phyloP scores from a whole-genome alignment of 306 rosid species.

The Sicyos edulis region DNA sequence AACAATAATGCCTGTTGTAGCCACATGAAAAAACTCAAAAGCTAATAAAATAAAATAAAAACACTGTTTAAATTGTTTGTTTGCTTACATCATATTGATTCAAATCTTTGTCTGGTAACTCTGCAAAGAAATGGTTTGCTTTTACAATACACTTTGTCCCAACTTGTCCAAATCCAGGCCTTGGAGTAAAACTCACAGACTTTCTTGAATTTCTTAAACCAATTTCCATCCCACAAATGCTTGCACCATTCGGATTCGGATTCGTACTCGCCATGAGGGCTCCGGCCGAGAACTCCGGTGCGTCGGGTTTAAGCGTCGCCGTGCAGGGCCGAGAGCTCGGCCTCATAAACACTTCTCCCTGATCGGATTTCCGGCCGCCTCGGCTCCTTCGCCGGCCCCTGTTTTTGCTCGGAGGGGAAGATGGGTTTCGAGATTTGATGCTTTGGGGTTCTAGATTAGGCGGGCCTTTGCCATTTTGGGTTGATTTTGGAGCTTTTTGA shows the following conservation, averaged over 20 bases:
- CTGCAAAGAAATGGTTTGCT: slow-evolving; percentile 97
- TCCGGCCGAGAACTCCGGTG: slow-evolving; percentile 20
- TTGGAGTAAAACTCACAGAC: slow-evolving; percentile 65
- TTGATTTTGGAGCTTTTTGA: slow-evolving; percentile 57
- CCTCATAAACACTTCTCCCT: slow-evolving; percentile 68
- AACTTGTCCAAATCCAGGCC: slow-evolving; percentile 90
- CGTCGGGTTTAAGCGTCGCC: slow-evolving; percentile 33
- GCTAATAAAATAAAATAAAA: neutral
- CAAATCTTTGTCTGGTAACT: slow-evolving; percentile 94
- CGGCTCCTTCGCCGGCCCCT: slow-evolving; percentile 78
- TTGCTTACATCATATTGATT: slow-evolving; percentile 91
- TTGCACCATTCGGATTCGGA: slow-evolving; percentile 33
- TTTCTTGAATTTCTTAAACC: slow-evolving; percentile 79
- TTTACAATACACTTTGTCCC: slow-evolving; percentile 87
- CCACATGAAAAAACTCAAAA: neutral
- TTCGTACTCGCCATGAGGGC: slow-evolving; percentile 23
- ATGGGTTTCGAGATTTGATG: slow-evolving; percentile 42
- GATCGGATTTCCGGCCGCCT: slow-evolving; percentile 81
- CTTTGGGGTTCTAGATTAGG: slow-evolving; percentile 43
- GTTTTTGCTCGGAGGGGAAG: slow-evolving; percentile 57
- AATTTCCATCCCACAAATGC: slow-evolving; percentile 44
- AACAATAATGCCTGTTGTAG: slow-evolving; percentile 21
- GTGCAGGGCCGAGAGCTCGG: slow-evolving; percentile 79
- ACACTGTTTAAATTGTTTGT: slow-evolving; percentile 21
- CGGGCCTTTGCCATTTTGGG: slow-evolving; percentile 76